Conservation (phyloP, 1,284 basidiomycete species). For the Rhodotorula sp. region DNA sequence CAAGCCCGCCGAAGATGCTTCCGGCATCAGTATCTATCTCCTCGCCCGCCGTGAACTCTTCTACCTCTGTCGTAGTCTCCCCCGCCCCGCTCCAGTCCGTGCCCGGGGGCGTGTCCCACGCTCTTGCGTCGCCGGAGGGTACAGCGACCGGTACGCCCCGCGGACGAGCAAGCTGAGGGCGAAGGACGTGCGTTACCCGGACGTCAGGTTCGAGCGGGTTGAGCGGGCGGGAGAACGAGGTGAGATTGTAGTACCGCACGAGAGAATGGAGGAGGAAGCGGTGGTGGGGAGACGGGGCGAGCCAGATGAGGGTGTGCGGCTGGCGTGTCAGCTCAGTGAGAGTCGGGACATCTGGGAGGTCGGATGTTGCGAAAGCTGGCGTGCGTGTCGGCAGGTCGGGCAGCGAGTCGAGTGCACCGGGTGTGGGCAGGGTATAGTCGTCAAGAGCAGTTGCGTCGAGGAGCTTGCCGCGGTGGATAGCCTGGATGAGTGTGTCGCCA, state of each 20-base stretch:
- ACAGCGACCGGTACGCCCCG: background rate
- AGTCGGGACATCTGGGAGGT: background rate
- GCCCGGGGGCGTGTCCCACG: constrained; percentile 29
- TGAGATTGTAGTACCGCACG: constrained; percentile 34
- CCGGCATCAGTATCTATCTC: constrained; percentile 7
- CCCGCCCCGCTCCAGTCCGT: constrained; percentile 29
- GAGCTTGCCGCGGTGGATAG: constrained; percentile 1
- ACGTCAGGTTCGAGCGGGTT: constrained; percentile 31
- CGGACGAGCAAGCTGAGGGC: constrained; percentile 21
- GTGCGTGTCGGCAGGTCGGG: constrained; percentile 19
- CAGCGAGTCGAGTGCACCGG: background rate
- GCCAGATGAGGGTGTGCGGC: constrained; percentile 34
- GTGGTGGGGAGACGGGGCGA: constrained; percentile 28
- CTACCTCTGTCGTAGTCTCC: constrained; percentile 15
- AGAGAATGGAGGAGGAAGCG: constrained; percentile 35
- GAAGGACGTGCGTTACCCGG: constrained; percentile 32
- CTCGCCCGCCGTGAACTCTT: background rate
- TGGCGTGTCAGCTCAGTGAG: constrained; percentile 33
- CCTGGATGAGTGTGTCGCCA: background rate
- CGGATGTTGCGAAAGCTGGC: background rate
- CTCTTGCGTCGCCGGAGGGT: background rate
- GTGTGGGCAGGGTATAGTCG: constrained; percentile 2
- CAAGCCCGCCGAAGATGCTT: background rate
- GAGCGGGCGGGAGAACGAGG: constrained; percentile 34
- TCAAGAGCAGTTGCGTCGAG: constrained; percentile 33